phyloP scores from a whole-genome alignment of 768 basidiomycete species.

The Naganishia randhawae region DNA sequence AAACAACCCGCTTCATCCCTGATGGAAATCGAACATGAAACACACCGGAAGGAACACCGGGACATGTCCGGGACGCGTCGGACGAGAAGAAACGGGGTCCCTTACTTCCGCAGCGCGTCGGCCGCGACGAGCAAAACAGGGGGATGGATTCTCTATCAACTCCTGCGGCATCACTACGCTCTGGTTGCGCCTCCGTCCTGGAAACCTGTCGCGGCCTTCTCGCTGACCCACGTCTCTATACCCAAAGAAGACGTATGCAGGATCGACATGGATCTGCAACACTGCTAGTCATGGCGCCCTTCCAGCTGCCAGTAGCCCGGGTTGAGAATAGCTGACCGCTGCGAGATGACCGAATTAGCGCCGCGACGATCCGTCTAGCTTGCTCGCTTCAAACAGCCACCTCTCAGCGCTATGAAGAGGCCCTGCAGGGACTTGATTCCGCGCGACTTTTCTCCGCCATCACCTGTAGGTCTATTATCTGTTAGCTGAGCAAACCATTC shows the following conservation, averaged over 20 bases:
- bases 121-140: neutral
- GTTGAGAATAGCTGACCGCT: neutral
- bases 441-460: no score
- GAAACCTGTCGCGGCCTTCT: neutral
- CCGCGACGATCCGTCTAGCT: neutral
- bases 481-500: no score
- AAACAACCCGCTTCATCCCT: neutral
- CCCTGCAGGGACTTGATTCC: no score
- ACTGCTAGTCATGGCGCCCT: neutral
- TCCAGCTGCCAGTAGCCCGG: neutral
- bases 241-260: neutral
- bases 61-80: no score
- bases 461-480: no score
- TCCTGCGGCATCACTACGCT: neutral
- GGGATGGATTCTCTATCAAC: constrained; percentile 10
- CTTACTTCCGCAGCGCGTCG: neutral
- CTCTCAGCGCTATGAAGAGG: no score
- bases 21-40: constrained; percentile 2
- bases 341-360: neutral
- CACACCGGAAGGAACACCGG: neutral
- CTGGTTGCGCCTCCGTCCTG: neutral
- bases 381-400: neutral
- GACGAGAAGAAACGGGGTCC: neutral
- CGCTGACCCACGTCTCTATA: neutral
- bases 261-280: neutral